Percentiles rank a stretch among this genome's conserved stretches.
These are phyloP conservation scores for Leccinum variabile DNA, from an alignment of 1,284 basidiomycete species.

Conservation along the genomic window DNA sequence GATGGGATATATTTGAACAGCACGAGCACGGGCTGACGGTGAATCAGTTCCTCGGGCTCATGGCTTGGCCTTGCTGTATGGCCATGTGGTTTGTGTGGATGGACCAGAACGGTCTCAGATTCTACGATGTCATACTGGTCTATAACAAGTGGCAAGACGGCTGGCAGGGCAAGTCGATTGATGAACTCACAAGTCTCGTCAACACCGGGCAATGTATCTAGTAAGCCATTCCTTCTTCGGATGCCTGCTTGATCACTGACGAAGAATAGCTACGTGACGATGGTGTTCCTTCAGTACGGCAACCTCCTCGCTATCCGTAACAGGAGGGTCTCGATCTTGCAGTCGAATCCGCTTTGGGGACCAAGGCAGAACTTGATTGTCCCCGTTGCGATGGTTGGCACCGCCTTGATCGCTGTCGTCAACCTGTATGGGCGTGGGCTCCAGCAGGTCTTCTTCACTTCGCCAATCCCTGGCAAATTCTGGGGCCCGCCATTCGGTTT, in stretches of 20 bases:
- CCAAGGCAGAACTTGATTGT: conserved; percentile 40
- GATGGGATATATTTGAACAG: background rate
- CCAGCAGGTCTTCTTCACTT: conserved; percentile 40
- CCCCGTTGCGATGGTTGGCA: conserved; percentile 39
- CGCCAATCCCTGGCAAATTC: conserved; percentile 43
- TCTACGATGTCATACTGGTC: conserved; percentile 42
- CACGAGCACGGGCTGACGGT: background rate
- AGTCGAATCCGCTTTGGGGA: conserved; percentile 42
- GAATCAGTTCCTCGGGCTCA: conserved; percentile 44
- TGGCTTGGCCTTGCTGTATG: conserved; percentile 47
- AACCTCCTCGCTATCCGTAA: conserved; percentile 38
- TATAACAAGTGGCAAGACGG: conserved; percentile 41
- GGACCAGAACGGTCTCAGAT: conserved; percentile 34
- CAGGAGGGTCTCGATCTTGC: conserved; percentile 36
- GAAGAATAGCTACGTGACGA: conserved; percentile 42
- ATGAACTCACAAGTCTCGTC: no score
- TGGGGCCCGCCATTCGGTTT: conserved; percentile 46
- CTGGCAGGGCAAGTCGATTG: conserved; percentile 32
- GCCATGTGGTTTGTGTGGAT: conserved; percentile 44
- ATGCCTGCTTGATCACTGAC: conserved; percentile 23
- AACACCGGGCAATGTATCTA: conserved; percentile 36
- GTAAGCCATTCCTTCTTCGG: conserved; percentile 13
- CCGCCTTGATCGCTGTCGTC: conserved; percentile 39
- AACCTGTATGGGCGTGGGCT: conserved; percentile 44
- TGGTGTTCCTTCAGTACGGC: conserved; percentile 41